Evolutionary conservation across 148 eudicot species (phyloP).

Genomic region (Rhododendron ferrugineum): DNA sequence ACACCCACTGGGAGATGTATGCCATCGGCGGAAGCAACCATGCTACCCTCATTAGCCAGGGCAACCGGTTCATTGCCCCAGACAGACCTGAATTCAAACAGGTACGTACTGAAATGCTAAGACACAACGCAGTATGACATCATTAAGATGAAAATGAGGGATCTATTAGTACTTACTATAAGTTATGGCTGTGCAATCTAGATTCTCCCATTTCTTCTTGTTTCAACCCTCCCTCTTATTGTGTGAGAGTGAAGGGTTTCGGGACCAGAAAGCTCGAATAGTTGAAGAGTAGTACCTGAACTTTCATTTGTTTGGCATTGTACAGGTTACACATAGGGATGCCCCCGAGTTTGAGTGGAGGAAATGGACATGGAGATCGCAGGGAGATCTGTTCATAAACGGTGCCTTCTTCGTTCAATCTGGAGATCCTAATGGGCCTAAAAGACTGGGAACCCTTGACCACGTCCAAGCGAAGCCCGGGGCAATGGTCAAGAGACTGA

Average conservation of each 20-base stretch:
- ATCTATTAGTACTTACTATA: not conserved
- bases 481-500: not conserved
- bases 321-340: conserved; percentile 36
- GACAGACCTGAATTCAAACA: not conserved
- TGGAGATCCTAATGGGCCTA: conserved; percentile 21
- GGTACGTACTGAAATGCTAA: not conserved
- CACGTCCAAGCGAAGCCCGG: not conserved
- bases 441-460: conserved; percentile 10
- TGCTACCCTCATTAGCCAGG: conserved; percentile 44
- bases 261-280: too few relatives aligned
- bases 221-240: too few relatives aligned
- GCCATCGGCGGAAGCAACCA: conserved; percentile 51
- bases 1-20: conserved; percentile 52
- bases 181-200: too few relatives aligned
- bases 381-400: conserved; percentile 33
- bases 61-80: conserved; percentile 32
- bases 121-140: not conserved
- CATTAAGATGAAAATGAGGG: not conserved
- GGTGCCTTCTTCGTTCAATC: conserved; percentile 46
- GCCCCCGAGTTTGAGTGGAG: conserved; percentile 20
- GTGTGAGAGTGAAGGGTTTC: too few relatives aligned
- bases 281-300: not conserved
- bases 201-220: too few relatives aligned
- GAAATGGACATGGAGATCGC: conserved; percentile 43
- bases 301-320: too few relatives aligned